Evolutionary conservation across 1,284 basidiomycete species (phyloP), one percentile per base, ranked within the genome.

Genomic region (Jaminaea rosea): DNA sequence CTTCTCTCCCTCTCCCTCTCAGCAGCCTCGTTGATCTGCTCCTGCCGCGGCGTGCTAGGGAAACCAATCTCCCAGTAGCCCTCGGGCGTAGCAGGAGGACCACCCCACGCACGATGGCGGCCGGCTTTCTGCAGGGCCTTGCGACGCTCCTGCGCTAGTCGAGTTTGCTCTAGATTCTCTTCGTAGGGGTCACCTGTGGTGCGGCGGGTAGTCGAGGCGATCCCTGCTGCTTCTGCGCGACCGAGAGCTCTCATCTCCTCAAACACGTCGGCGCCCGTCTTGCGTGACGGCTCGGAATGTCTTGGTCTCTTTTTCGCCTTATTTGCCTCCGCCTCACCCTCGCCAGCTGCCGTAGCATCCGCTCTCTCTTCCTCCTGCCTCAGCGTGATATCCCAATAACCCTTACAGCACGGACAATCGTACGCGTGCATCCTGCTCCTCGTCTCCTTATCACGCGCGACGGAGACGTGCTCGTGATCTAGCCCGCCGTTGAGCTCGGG

Each of bases 41-140:
- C 23, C 39, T 42, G 17, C 11, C 39, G 39, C 4, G 39, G 39
- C 39, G 39, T 42, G 19, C 24, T 23, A 42, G 39, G 39, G 11
- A 42, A 42, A n/a, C 39, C 39, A 24, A 42, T 42, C 19, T 42
- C 39, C 39, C 39, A 42, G 23, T 42, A 42, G 6, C 39, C 39
- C 39, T 42, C 39, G 4, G 39, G 39, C 5, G 39, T 42, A 15
- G 39, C 19, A 17, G 39, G 15, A 11, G 39, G 39, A n/a, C 23
- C 19, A 15, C 39, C 39, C 39, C 39, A 42, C 17, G 39, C 39
- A 21, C 39, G 39, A 23, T 42, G 39, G 6, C 23, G 17, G 19
- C 39, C 39, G 15, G 39, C 39, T 17, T 23, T n/a, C 39, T 42
- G 39, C 17, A n/a, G n/a, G n/a, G n/a, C n/a, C n/a, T n/a, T n/a